phyloP scores from a whole-genome alignment of 257 asterid species.

The Nicotiana undulata region DNA sequence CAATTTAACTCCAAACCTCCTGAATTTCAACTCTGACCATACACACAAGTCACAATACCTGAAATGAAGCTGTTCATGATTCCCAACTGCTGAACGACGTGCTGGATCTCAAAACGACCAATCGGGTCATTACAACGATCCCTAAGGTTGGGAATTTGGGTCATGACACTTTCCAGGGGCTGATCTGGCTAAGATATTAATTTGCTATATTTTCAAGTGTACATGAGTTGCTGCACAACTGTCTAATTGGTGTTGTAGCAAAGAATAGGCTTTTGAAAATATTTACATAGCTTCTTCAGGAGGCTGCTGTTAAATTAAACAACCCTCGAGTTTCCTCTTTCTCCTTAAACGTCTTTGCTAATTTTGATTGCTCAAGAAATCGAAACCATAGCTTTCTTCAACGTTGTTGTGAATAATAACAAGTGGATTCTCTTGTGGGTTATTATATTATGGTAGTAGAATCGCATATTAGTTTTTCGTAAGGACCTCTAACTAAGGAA shows the following conservation, averaged over 20 bases:
- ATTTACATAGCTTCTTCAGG: slow-evolving; percentile 46
- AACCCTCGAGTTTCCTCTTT: slow-evolving; percentile 30
- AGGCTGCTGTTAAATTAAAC: slow-evolving; percentile 35
- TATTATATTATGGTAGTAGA: background rate
- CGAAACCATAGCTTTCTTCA: slow-evolving; percentile 96
- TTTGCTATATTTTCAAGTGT: slow-evolving; percentile 22
- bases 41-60: no score
- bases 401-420: slow-evolving; percentile 94
- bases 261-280: slow-evolving; percentile 51
- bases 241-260: slow-evolving; percentile 33
- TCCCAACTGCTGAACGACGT: no score
- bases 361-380: slow-evolving; percentile 63
- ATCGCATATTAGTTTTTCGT: background rate
- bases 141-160: no score
- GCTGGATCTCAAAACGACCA: no score
- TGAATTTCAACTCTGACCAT: no score
- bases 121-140: no score
- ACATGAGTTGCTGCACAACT: slow-evolving; percentile 27
- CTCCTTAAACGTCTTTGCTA: background rate
- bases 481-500: background rate
- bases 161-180: no score
- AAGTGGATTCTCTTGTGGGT: slow-evolving; percentile 36
- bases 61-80: no score
- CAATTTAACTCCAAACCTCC: no score
- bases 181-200: background rate